Evolutionary conservation across 2,329 filamentous ascomycete species (phyloP), one percentile per base, ranked within the genome.

Genomic region (Sarocladium kiliense): DNA sequence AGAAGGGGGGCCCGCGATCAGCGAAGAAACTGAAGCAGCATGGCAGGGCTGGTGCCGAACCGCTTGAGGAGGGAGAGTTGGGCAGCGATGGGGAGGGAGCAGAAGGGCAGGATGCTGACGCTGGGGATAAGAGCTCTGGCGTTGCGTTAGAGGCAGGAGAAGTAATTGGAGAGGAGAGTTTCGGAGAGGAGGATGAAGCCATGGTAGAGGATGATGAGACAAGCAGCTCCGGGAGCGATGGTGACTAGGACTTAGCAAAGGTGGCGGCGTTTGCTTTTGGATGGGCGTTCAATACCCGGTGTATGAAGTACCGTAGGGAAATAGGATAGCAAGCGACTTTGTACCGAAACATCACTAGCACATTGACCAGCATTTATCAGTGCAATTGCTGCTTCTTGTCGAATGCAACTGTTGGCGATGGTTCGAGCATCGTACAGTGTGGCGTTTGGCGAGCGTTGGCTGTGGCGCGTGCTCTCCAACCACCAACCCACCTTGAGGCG

Each of bases 161-260:
- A 53, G 66, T 74, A 30, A 65, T 74, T 60, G 71, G 63, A 1
- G 71, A 74, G 62, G 66, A 73, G 51, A 74, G 70, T 39, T 59
- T 71, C 36, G 68, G 63, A 2, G 72, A 73, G 53, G 69, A 71
- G 0, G 63, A 64, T 12, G 62, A 61, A 1, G 66, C 60, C 1
- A 66, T 65, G 25, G 64, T 66, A 14, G 64, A 68, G 11, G 62
- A 69, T 18, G 64, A 66, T 4, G 61, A 63, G 12, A 75, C 73
- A 12, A 77, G 74, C 54, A 77, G 74, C 50, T 77, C 74, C 1
- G 72, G 71, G 16, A 68, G 71, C n/a, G 71, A 73, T 50, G 64
- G 64, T 23, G 68, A 68, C 3, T 60, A 56, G 14, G 49, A 53
- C n/a, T 23, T 19, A n/a, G 18, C 36, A 39, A n/a, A 39, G 36